Percentiles rank a stretch among this genome's conserved stretches.
Evolutionary conservation across 306 rosid genomes (phyloP).

Genomic region (Vachellia pachyceras): DNA sequence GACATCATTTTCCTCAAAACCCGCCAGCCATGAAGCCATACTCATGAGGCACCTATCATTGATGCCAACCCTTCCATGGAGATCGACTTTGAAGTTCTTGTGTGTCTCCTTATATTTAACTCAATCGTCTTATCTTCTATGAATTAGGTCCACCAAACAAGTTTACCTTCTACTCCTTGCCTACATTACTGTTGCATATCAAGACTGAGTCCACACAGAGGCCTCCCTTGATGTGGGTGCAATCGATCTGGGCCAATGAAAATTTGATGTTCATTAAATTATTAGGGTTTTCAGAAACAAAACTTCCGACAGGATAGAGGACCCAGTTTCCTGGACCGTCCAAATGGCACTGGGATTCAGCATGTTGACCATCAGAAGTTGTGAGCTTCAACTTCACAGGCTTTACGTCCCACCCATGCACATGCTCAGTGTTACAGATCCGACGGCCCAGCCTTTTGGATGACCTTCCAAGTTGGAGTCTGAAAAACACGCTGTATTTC

Average conservation of each 20-base stretch:
- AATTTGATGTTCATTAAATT: conserved; percentile 69
- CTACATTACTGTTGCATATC: conserved; percentile 50
- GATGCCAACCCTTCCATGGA: background rate
- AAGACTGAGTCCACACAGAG: conserved; percentile 82
- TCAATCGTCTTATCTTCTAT: background rate
- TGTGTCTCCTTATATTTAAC: background rate
- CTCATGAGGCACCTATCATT: background rate
- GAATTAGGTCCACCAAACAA: no score
- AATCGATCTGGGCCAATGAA: conserved; percentile 80
- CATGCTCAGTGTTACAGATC: conserved; percentile 62
- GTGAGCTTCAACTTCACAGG: conserved; percentile 76
- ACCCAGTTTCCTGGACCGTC: conserved; percentile 76
- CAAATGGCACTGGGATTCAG: conserved; percentile 60
- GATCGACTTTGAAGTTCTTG: no score
- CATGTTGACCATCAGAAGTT: conserved; percentile 74
- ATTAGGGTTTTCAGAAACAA: conserved; percentile 55
- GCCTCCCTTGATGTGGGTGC: conserved; percentile 96
- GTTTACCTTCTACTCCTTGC: conserved; percentile 29
- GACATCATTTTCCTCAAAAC: background rate
- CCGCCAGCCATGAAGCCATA: background rate
- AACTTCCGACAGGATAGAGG: conserved; percentile 74
- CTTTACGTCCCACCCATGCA: conserved; percentile 87
- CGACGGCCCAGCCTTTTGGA: conserved; percentile 76
- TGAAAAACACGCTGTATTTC: conserved; percentile 65
- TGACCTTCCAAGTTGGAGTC: conserved; percentile 78